A percentile compares a stretch with the other conserved stretches of the same genome.
Evolutionary conservation across 306 rosid genomes (phyloP).

Genomic region (Vachellia pachyceras): DNA sequence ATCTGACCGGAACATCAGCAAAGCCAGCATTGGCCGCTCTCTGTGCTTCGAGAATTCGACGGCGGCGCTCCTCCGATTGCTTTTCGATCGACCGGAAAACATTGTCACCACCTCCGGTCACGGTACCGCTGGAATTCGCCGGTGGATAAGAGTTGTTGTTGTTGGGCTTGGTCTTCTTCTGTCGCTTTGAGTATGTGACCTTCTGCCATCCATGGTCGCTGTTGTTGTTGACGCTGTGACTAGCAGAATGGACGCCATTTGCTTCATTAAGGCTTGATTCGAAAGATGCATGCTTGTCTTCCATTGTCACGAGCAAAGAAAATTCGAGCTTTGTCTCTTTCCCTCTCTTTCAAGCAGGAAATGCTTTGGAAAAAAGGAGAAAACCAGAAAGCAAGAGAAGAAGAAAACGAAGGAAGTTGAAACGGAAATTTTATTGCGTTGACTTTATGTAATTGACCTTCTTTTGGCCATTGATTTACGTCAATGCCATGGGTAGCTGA

Average conservation of each 20-base stretch:
- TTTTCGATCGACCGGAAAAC: slow-evolving; percentile 58
- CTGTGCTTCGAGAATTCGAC: slow-evolving; percentile 72
- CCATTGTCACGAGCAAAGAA: neutral
- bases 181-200: slow-evolving; percentile 84
- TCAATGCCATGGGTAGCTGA: neutral
- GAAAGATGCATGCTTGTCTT: slow-evolving; percentile 8
- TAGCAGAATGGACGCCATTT: slow-evolving; percentile 24
- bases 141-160: slow-evolving; percentile 43
- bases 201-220: slow-evolving; percentile 95
- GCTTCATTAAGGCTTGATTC: slow-evolving; percentile 6
- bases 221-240: slow-evolving; percentile 26
- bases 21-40: slow-evolving; percentile 43
- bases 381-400: neutral
- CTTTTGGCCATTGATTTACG: neutral
- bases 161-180: slow-evolving; percentile 60
- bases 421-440: neutral
- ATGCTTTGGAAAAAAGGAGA: neutral
- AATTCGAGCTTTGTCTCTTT: neutral
- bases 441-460: neutral
- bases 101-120: slow-evolving; percentile 47
- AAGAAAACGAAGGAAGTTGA: neutral
- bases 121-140: slow-evolving; percentile 41
- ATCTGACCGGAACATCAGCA: slow-evolving; percentile 58
- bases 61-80: slow-evolving; percentile 82
- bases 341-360: neutral